Conservation (phyloP, 148 eudicot genomes). For the Talinum fruticosum region DNA sequence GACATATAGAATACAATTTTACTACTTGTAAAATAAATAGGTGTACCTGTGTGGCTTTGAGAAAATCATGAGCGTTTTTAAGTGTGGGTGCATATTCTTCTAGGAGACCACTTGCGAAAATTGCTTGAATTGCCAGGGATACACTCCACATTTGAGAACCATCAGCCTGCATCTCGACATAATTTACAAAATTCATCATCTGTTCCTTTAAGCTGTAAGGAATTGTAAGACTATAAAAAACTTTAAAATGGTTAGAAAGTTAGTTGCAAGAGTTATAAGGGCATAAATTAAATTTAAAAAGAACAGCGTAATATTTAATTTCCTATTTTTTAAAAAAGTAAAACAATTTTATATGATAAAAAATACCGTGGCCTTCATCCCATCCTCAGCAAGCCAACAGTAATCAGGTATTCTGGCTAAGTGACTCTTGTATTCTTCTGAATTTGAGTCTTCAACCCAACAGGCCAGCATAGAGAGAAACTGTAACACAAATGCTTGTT, state of each 20-base stretch:
- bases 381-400: constrained; percentile 64
- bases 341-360: too few relatives aligned
- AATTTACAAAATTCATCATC: too few relatives aligned
- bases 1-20: too few relatives aligned
- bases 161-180: constrained; percentile 41
- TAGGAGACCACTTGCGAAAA: constrained; percentile 30
- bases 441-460: constrained; percentile 66
- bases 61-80: constrained; percentile 42
- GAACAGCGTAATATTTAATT: too few relatives aligned
- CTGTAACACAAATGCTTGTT: too few relatives aligned
- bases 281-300: too few relatives aligned
- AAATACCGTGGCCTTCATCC: constrained; percentile 65
- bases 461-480: constrained; percentile 51
- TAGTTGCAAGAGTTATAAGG: too few relatives aligned
- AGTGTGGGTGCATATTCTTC: constrained; percentile 41
- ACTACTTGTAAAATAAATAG: too few relatives aligned
- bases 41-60: constrained; percentile 49
- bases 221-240: too few relatives aligned
- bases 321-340: too few relatives aligned
- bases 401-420: constrained; percentile 60
- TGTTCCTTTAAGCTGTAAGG: too few relatives aligned
- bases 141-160: constrained; percentile 57
- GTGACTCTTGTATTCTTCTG: constrained; percentile 52
- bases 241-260: too few relatives aligned
- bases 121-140: constrained; percentile 44